These are phyloP conservation scores for Diaporthe vexans DNA, from an alignment of 2,329 filamentous ascomycete species.

Conservation along the genomic window DNA sequence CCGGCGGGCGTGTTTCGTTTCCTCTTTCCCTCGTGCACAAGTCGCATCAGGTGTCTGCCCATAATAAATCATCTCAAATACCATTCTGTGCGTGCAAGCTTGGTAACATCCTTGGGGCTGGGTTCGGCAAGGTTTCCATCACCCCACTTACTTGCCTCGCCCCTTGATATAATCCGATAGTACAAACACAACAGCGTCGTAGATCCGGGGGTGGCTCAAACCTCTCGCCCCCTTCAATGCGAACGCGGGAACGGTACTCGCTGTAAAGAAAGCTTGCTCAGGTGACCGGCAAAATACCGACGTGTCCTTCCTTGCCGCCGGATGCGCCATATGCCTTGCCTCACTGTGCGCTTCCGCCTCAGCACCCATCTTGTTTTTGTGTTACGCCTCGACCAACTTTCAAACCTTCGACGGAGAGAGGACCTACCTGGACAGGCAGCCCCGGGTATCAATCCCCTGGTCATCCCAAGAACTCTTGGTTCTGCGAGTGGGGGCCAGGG, in stretches of 20 bases:
- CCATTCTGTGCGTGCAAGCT: not conserved
- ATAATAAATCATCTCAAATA: not conserved
- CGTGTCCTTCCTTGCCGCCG: slow-evolving; percentile 20
- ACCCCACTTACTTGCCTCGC: not conserved
- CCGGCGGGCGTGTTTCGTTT: slow-evolving; percentile 21
- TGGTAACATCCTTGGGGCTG: not conserved
- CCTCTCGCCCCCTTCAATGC: not conserved
- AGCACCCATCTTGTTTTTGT: not conserved
- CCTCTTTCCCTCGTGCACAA: not conserved
- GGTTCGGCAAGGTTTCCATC: not conserved
- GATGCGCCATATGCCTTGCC: not conserved
- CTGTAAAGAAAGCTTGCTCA: not conserved
- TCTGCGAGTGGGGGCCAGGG: not conserved
- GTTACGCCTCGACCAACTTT: not conserved
- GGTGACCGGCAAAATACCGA: slow-evolving; percentile 13
- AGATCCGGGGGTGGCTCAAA: not conserved
- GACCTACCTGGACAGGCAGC: not conserved
- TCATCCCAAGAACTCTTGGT: not conserved
- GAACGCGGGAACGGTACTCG: not conserved
- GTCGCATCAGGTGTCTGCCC: not conserved
- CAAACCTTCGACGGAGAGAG: not conserved
- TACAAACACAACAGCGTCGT: not conserved
- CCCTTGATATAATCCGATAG: not conserved
- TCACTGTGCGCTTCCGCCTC: not conserved
- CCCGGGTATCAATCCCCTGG: not conserved